Evolutionary conservation across 768 basidiomycete genomes (phyloP).

Genomic region (Leccinum imitatum): DNA sequence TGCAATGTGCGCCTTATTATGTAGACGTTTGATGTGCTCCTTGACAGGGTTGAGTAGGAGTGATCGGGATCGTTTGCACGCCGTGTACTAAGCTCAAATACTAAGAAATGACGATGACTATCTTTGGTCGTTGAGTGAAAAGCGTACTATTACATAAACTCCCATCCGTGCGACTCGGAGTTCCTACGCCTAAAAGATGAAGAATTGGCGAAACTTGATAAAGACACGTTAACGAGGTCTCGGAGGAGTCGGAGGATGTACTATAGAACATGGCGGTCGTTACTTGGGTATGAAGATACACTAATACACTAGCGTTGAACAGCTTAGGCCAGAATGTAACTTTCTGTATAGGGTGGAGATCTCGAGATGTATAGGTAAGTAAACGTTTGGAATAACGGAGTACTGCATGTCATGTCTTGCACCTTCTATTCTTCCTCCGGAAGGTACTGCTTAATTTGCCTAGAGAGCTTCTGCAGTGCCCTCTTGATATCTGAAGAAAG

Average conservation of each 20-base stretch:
- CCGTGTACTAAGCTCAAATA: too few relatives aligned
- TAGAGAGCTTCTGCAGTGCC: background rate
- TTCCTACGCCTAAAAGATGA: too few relatives aligned
- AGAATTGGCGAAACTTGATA: too few relatives aligned
- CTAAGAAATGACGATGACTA: too few relatives aligned
- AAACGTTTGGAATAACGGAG: background rate
- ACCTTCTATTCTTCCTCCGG: background rate
- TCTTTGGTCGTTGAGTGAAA: too few relatives aligned
- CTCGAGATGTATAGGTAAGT: background rate
- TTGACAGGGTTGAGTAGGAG: background rate
- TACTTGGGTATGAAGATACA: background rate
- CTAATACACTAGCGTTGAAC: background rate
- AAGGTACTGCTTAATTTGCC: background rate
- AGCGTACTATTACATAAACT: too few relatives aligned
- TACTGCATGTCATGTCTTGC: background rate
- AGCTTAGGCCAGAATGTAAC: background rate
- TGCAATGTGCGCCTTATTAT: too few relatives aligned
- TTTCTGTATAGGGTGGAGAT: background rate
- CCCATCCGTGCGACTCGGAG: background rate
- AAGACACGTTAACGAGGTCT: too few relatives aligned
- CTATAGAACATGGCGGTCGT: background rate
- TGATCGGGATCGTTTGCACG: too few relatives aligned
- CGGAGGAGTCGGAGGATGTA: too few relatives aligned
- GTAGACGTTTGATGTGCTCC: too few relatives aligned
- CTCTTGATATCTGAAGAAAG: slow-evolving; percentile 4